Evolutionary conservation across 2,329 filamentous ascomycete species (phyloP).

Genomic region (Microcyclospora pomicola): DNA sequence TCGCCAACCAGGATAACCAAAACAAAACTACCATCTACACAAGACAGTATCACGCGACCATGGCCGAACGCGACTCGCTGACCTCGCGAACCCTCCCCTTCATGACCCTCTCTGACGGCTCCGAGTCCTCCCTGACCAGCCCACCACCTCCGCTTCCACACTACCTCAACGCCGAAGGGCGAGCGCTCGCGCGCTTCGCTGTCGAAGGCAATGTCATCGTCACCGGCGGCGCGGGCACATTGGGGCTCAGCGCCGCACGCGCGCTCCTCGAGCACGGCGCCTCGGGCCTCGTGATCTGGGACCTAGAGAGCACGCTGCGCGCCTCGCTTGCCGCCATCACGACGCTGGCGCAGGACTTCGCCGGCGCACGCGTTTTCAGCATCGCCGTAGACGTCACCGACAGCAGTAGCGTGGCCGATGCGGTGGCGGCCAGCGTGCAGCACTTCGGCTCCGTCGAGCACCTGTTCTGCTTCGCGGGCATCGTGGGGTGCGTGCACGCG

Average conservation of each 20-base stretch:
- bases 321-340: slow-evolving; percentile 30
- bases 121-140: slow-evolving; percentile 27
- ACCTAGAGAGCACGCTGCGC: slow-evolving; percentile 35
- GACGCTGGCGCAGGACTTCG: slow-evolving; percentile 40
- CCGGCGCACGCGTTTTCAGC: slow-evolving; percentile 36
- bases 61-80: slow-evolving; percentile 30
- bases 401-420: slow-evolving; percentile 32
- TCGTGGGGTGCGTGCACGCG: slow-evolving; percentile 49
- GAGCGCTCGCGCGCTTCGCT: slow-evolving; percentile 36
- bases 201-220: slow-evolving; percentile 43
- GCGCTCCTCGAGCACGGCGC: slow-evolving; percentile 58
- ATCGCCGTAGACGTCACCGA: slow-evolving; percentile 47
- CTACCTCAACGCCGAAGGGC: slow-evolving; percentile 27
- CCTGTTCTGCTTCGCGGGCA: slow-evolving; percentile 52
- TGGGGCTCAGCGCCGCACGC: slow-evolving; percentile 43
- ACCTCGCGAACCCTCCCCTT: slow-evolving; percentile 32
- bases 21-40: neutral
- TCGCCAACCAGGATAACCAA: neutral
- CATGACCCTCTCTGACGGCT: slow-evolving; percentile 36
- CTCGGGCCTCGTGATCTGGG: slow-evolving; percentile 45
- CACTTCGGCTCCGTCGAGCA: slow-evolving; percentile 40
- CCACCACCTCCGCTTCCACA: slow-evolving; percentile 32
- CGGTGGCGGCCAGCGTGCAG: slow-evolving; percentile 27
- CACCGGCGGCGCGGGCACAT: slow-evolving; percentile 52
- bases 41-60: slow-evolving; percentile 7